A percentile compares a stretch with the other conserved stretches of the same genome.
Evolutionary conservation across 2,329 filamentous ascomycete genomes (phyloP).

Genomic region (Aureobasidium melanogenum): DNA sequence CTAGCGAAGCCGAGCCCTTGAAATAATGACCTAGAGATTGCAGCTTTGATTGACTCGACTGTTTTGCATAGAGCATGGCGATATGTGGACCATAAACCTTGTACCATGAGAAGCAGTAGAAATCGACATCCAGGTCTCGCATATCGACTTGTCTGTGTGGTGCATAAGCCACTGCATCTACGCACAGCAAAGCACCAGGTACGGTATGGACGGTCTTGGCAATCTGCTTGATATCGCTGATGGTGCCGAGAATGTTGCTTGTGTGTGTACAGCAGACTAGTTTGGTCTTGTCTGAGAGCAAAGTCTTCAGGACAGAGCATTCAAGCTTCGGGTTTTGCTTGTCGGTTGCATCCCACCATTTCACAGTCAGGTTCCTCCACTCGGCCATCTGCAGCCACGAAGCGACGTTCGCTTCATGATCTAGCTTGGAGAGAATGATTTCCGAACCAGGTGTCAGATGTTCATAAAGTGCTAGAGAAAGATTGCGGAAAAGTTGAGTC

Average conservation of each 20-base stretch:
- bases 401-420: conserved; percentile 71
- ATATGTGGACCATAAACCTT: conserved; percentile 74
- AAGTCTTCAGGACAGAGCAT: conserved; percentile 44
- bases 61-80: conserved; percentile 58
- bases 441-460: conserved; percentile 46
- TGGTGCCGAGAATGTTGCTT: conserved; percentile 64
- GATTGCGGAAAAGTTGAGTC: conserved; percentile 67
- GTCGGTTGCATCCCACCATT: conserved; percentile 52
- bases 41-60: conserved; percentile 47
- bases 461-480: conserved; percentile 48
- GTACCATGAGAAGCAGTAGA: conserved; percentile 75
- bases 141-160: conserved; percentile 66
- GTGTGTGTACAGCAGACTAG: conserved; percentile 66
- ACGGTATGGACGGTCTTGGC: conserved; percentile 43
- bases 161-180: conserved; percentile 70
- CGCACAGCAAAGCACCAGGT: conserved; percentile 54
- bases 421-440: conserved; percentile 60
- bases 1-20: conserved; percentile 48
- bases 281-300: conserved; percentile 57
- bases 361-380: conserved; percentile 51
- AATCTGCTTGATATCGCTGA: conserved; percentile 54
- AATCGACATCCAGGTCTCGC: conserved; percentile 58
- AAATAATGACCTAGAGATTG: conserved; percentile 58
- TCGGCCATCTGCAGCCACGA: conserved; percentile 63
- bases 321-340: conserved; percentile 51